Percentiles rank a stretch among this genome's conserved stretches.
Conservation (phyloP, 2,329 filamentous ascomycete species). For the Fusarium drepaniforme region DNA sequence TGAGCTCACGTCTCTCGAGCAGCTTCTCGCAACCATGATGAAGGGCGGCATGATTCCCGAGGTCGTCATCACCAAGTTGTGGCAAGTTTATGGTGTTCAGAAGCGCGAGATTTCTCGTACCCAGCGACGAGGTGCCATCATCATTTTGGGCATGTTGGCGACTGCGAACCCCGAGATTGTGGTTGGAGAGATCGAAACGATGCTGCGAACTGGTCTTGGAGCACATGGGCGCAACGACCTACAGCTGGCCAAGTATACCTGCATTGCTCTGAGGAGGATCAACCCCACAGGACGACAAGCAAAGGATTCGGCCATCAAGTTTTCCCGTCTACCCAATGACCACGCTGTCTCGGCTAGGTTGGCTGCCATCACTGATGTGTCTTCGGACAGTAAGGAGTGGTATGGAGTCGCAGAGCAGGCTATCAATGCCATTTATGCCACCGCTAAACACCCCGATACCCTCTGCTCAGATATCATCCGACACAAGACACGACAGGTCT, state of each 20-base stretch:
- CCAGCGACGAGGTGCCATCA: slow-evolving; percentile 92
- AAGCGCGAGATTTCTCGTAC: slow-evolving; percentile 92
- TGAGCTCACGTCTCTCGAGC: slow-evolving; percentile 94
- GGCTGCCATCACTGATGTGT: slow-evolving; percentile 86
- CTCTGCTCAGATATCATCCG: slow-evolving; percentile 92
- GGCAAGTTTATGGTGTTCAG: slow-evolving; percentile 97
- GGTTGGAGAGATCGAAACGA: slow-evolving; percentile 93
- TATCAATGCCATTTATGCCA: slow-evolving; percentile 92
- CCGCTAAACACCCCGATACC: slow-evolving; percentile 94
- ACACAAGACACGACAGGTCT: slow-evolving; percentile 87
- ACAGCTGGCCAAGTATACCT: slow-evolving; percentile 93
- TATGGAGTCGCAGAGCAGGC: slow-evolving; percentile 96
- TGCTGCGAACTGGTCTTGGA: slow-evolving; percentile 91
- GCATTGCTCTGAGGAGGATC: slow-evolving; percentile 91
- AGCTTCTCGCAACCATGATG: slow-evolving; percentile 98
- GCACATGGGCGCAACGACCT: slow-evolving; percentile 84
- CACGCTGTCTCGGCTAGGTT: slow-evolving; percentile 87
- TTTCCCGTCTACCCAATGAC: slow-evolving; percentile 88
- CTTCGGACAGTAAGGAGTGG: slow-evolving; percentile 94
- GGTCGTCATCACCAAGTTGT: slow-evolving; percentile 89
- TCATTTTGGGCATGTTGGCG: slow-evolving; percentile 96
- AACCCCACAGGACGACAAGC: slow-evolving; percentile 85
- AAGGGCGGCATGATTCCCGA: slow-evolving; percentile 89
- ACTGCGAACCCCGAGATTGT: slow-evolving; percentile 93
- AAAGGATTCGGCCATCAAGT: slow-evolving; percentile 76